A percentile compares a stretch with the other conserved stretches of the same genome.
These are phyloP conservation scores for Phyllosticta citriasiana DNA, from an alignment of 2,329 filamentous ascomycete genomes.

Conservation along the genomic window DNA sequence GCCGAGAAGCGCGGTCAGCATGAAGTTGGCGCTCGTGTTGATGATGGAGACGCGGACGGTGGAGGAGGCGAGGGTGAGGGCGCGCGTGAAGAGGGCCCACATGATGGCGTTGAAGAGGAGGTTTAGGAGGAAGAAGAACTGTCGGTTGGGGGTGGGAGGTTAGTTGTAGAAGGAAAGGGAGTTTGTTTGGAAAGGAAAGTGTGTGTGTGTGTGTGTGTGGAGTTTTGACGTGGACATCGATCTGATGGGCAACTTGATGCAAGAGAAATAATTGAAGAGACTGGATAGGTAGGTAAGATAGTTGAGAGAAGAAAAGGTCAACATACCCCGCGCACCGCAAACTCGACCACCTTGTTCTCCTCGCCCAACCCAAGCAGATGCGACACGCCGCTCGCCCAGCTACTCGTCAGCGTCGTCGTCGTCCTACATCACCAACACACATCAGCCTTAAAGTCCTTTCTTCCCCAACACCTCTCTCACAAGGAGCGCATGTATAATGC, in stretches of 20 bases:
- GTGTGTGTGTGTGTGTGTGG: background rate
- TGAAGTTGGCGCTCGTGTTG: conserved; percentile 74
- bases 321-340: conserved; percentile 42
- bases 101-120: conserved; percentile 68
- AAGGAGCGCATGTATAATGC: no score
- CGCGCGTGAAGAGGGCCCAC: conserved; percentile 76
- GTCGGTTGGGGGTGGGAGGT: background rate
- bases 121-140: conserved; percentile 69
- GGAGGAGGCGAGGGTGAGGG: conserved; percentile 61
- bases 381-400: conserved; percentile 41
- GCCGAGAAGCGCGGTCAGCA: conserved; percentile 65
- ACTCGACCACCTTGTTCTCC: conserved; percentile 39
- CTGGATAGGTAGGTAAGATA: no score
- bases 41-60: conserved; percentile 73
- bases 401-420: conserved; percentile 49
- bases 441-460: background rate
- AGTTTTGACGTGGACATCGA: background rate
- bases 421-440: conserved; percentile 33
- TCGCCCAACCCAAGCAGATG: conserved; percentile 36
- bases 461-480: no score
- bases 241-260: no score
- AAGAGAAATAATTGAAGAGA: no score
- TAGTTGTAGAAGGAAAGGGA: conserved; percentile 3
- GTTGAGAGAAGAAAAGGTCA: background rate
- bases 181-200: background rate